These are phyloP conservation scores for Corynascus novoguineensis DNA, from an alignment of 495 filamentous ascomycete species.

Conservation along the genomic window DNA sequence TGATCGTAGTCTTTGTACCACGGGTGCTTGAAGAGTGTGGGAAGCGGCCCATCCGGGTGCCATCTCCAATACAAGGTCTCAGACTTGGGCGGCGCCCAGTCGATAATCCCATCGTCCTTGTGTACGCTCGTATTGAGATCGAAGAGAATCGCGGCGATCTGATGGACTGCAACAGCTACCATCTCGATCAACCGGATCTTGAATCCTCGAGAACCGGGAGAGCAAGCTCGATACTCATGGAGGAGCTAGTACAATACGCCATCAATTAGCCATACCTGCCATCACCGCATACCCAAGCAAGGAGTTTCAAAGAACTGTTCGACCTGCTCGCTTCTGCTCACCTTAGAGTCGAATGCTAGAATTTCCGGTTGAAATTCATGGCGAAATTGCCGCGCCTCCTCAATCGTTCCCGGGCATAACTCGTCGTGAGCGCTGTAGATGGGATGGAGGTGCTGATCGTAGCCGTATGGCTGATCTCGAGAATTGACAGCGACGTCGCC, in stretches of 20 bases:
- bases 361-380: conserved; percentile 10
- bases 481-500: conserved; percentile 19
- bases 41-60: conserved; percentile 4
- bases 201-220: conserved; percentile 19
- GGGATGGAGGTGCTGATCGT: too few relatives aligned
- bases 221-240: conserved; percentile 19
- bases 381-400: conserved; percentile 13
- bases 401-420: conserved; percentile 20
- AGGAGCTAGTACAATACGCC: conserved; percentile 7
- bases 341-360: conserved; percentile 15
- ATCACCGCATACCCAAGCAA: too few relatives aligned
- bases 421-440: conserved; percentile 16
- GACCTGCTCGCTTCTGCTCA: too few relatives aligned
- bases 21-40: conserved; percentile 7
- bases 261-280: neutral
- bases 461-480: neutral
- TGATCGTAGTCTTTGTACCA: conserved; percentile 3
- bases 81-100: conserved; percentile 10
- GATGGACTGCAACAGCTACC: conserved; percentile 26
- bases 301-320: too few relatives aligned
- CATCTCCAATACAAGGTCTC: neutral
- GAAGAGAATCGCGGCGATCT: conserved; percentile 26
- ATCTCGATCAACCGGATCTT: conserved; percentile 27
- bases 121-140: conserved; percentile 15
- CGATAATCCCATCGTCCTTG: conserved; percentile 9